Base-by-base conservation (phyloP, 805 yeast genomes). In the Sugiyamaella smithiae region DNA sequence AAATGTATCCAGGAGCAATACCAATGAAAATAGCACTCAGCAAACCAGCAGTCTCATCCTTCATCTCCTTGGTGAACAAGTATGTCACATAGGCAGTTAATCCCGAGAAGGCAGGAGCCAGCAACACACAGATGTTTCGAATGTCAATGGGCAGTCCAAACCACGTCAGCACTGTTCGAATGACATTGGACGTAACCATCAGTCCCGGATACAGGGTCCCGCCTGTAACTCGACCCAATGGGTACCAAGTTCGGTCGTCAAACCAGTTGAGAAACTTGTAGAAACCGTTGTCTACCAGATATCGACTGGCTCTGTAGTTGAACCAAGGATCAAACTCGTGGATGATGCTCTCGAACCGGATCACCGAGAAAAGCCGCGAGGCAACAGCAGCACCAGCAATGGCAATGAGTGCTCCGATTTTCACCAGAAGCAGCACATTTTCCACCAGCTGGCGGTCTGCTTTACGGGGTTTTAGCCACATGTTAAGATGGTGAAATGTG, bases 211-310 rank as follows among this genome's bases (percentile, higher is more conserved):
- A 93, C 54, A 93, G 70, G 1, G 99, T 95, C 50, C 99, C 99
- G 59, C 99, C 99, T 9, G 99, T 93, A 63, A 93, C 99, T 71
- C 99, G 80, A 17, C 99, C 99, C 57, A 93, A 75, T 16, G 99
- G 99, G 67, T 93, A 93, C 99, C 99, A 93, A 16, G 99, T 91
- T 65, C 96, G 81, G 67, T 91, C 97, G 67, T 93, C 99, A 62
- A 93, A 93, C 99, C 99, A 93, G 67, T 93, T 93, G 62, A 95
- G 76, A 63, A 93, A 95, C 57, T 89, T 90, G 73, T 89, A 85
- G 67, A 81, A 91, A 5, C 93, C 84, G 62, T 88, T 81, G 38
- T 79, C 73, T 25, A 88, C 95, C 57, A 93, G 76, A 67, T 88
- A 88, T 67, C 86, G 85, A n/a, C 99, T 87, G 38, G 99, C 99